Evolutionary conservation across 345 rosid genomes (phyloP).

Genomic region (Turnera subulata): DNA sequence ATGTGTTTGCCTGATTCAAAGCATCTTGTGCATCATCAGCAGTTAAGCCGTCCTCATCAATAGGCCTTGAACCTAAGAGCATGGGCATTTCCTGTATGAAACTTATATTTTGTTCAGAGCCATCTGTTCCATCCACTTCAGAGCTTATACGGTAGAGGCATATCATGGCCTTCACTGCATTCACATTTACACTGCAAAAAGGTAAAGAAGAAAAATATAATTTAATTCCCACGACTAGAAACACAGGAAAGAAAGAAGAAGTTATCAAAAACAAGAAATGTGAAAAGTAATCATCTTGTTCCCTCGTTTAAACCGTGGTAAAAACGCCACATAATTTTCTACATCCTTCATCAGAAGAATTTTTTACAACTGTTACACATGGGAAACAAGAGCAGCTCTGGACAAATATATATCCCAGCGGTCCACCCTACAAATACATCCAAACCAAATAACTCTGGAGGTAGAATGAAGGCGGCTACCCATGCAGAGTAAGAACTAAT

Average conservation of each 20-base stretch:
- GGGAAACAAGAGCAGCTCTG: too few species aligned
- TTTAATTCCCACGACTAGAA: neutral
- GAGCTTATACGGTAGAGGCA: conserved; percentile 68
- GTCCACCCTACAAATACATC: too few species aligned
- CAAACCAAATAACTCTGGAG: too few species aligned
- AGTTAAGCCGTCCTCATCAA: conserved; percentile 32
- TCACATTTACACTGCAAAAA: conserved; percentile 56
- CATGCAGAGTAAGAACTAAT: too few species aligned
- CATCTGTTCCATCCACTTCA: conserved; percentile 40
- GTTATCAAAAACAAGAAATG: neutral
- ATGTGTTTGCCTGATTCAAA: conserved; percentile 45
- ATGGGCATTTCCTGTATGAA: conserved; percentile 45
- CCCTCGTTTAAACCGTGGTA: too few species aligned
- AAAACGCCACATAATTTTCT: too few species aligned
- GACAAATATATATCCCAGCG: too few species aligned
- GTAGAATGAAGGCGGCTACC: too few species aligned
- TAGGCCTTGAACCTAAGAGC: conserved; percentile 48
- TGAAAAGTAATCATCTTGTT: too few species aligned
- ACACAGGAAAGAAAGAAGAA: neutral
- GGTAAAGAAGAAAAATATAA: neutral
- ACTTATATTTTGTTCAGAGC: conserved; percentile 44
- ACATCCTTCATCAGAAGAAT: too few species aligned
- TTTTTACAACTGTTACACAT: too few species aligned
- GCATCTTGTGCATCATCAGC: conserved; percentile 28
- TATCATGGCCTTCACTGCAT: conserved; percentile 58